These are phyloP conservation scores for Alternaria metachromatica DNA, from an alignment of 2,329 filamentous ascomycete genomes.

Conservation along the genomic window DNA sequence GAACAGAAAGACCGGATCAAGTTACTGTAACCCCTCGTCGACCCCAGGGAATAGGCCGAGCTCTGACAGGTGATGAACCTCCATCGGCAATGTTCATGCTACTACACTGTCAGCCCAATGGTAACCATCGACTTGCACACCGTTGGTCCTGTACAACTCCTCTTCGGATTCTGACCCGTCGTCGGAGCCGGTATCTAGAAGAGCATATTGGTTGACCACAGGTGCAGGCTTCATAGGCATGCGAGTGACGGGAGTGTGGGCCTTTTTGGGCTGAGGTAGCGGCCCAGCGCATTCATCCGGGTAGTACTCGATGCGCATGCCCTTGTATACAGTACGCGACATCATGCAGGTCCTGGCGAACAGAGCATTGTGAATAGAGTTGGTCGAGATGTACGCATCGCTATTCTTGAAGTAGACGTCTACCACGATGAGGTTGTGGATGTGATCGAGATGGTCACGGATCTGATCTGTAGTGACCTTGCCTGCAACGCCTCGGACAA, in stretches of 20 bases:
- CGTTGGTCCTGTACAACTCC: constrained; percentile 28
- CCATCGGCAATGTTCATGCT: constrained; percentile 14
- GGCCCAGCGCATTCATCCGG: constrained; percentile 74
- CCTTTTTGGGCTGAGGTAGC: constrained; percentile 47
- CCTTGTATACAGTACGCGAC: constrained; percentile 70
- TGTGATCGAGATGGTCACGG: constrained; percentile 78
- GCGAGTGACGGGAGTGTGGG: constrained; percentile 8
- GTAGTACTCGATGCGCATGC: constrained; percentile 73
- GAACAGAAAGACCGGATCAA: not conserved
- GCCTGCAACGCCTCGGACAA: constrained; percentile 66
- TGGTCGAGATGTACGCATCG: constrained; percentile 74
- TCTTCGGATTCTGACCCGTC: constrained; percentile 35
- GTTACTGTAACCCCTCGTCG: not conserved
- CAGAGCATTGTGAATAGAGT: constrained; percentile 77
- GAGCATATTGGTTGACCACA: constrained; percentile 40
- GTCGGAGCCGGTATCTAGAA: constrained; percentile 38
- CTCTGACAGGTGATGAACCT: not conserved
- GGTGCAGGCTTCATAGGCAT: constrained; percentile 25
- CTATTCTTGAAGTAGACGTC: constrained; percentile 64
- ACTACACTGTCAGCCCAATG: constrained; percentile 30
- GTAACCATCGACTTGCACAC: constrained; percentile 24
- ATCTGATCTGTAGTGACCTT: constrained; percentile 68
- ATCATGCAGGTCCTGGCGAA: constrained; percentile 82
- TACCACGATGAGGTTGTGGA: constrained; percentile 78
- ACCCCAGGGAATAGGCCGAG: not conserved